These are phyloP conservation scores for Zymoseptoria pseudotritici DNA, from an alignment of 2,329 filamentous ascomycete genomes.

Conservation along the genomic window DNA sequence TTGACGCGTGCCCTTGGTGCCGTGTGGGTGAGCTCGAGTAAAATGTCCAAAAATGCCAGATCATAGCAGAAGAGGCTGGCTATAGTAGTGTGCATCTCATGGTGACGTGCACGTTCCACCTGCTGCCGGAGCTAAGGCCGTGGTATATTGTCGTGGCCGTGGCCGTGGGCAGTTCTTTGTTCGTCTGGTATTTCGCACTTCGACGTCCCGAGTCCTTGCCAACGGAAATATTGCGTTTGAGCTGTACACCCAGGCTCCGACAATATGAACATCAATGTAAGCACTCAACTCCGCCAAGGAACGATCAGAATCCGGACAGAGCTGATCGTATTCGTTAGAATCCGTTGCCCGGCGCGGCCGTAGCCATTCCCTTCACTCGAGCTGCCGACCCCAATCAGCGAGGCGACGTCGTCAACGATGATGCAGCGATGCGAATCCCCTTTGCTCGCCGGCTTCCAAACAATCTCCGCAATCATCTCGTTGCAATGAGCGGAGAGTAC, in stretches of 20 bases:
- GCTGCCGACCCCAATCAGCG: conserved; percentile 20
- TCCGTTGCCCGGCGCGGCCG: conserved; percentile 17
- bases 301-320: background rate
- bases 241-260: background rate
- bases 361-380: conserved; percentile 29
- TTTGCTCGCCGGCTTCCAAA: conserved; percentile 21
- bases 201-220: background rate
- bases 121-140: background rate
- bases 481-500: conserved; percentile 33
- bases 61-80: background rate
- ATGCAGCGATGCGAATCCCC: conserved; percentile 22
- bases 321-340: conserved; percentile 1
- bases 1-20: background rate
- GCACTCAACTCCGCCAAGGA: background rate
- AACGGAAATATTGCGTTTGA: background rate
- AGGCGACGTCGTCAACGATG: conserved; percentile 16
- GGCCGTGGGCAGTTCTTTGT: background rate
- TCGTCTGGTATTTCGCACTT: background rate
- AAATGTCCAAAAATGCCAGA: background rate
- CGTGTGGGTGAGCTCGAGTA: background rate
- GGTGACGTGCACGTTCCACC: background rate
- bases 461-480: conserved; percentile 24
- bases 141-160: background rate
- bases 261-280: conserved; percentile 24
- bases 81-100: background rate